phyloP scores from a whole-genome alignment of 345 rosid species.

The Acer yangbiense region DNA sequence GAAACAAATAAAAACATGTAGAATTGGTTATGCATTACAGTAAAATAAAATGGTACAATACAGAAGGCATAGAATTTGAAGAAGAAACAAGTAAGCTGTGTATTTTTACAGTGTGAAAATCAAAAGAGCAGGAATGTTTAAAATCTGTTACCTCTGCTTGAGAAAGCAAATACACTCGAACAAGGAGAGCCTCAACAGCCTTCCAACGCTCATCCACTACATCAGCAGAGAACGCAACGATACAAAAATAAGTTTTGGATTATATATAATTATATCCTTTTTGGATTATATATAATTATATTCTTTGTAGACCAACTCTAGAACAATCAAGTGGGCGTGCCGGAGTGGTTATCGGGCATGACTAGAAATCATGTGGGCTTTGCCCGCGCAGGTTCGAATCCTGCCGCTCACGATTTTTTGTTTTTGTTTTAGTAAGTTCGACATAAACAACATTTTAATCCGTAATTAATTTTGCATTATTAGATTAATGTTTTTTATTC shows the following conservation, averaged over 20 bases:
- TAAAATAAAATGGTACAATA: background rate
- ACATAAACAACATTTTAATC: no score
- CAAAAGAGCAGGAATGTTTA: background rate
- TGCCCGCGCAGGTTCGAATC: constrained; percentile 91
- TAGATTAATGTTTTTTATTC: no score
- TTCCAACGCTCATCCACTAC: background rate
- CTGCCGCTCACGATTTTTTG: constrained; percentile 51
- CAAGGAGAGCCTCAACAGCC: constrained; percentile 10
- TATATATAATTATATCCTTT: background rate
- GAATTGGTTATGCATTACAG: background rate
- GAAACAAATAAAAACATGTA: background rate
- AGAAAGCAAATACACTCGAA: background rate
- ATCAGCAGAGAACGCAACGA: background rate
- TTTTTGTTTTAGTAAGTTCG: background rate
- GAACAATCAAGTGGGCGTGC: constrained; percentile 42
- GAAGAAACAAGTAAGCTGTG: background rate
- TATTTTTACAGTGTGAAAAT: background rate
- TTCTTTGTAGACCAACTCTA: background rate
- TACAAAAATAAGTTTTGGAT: background rate
- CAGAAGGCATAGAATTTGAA: background rate
- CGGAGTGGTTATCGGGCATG: constrained; percentile 89
- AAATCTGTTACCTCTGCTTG: background rate
- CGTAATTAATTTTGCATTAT: no score
- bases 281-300: background rate
- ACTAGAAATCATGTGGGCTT: constrained; percentile 93